phyloP scores from a whole-genome alignment of 2,329 filamentous ascomycete genomes.

The Thielaviopsis populi region DNA sequence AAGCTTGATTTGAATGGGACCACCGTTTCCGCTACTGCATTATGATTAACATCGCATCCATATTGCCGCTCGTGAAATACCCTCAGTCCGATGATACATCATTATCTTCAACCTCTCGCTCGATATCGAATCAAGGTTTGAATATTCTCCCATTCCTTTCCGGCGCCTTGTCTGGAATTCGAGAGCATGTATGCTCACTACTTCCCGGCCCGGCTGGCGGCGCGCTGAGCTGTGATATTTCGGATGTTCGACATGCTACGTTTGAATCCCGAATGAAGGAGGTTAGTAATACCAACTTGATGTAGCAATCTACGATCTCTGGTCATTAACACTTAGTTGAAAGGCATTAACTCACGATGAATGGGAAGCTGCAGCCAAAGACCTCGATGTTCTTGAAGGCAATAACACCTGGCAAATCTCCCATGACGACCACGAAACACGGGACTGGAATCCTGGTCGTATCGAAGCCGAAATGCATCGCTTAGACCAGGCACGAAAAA shows the following conservation, averaged over 20 bases:
- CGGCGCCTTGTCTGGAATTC: neutral
- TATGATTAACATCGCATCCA: neutral
- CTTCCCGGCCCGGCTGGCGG: neutral
- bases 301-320: too few relatives aligned
- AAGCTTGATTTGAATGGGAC: neutral
- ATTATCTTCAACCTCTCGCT: neutral
- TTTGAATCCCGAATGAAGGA: slow-evolving; percentile 9
- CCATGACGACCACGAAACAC: slow-evolving; percentile 22
- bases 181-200: neutral
- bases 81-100: neutral
- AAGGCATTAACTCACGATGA: slow-evolving; percentile 54
- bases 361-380: slow-evolving; percentile 61
- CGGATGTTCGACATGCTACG: neutral
- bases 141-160: neutral
- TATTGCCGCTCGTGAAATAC: neutral
- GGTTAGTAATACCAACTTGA: neutral
- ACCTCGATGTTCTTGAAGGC: slow-evolving; percentile 65
- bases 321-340: neutral
- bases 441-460: slow-evolving; percentile 56
- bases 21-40: neutral
- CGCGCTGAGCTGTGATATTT: neutral
- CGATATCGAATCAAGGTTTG: neutral
- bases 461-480: slow-evolving; percentile 55
- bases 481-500: slow-evolving; percentile 57
- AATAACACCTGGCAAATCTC: slow-evolving; percentile 66